These are phyloP conservation scores for Castanea mollissima DNA, from an alignment of 306 rosid species.

Conservation along the genomic window DNA sequence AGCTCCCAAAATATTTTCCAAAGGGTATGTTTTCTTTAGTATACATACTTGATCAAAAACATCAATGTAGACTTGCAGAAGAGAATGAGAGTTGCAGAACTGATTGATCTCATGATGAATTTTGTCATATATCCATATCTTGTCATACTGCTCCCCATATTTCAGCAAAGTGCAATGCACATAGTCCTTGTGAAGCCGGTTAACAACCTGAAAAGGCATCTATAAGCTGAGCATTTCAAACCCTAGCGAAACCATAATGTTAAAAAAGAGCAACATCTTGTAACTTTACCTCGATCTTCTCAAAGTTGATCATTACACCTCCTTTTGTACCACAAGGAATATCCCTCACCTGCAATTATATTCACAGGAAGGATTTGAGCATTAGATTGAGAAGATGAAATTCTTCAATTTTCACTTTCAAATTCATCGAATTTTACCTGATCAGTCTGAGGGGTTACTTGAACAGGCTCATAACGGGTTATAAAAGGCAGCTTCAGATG, in stretches of 20 bases:
- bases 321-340: constrained; percentile 98
- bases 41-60: constrained; percentile 70
- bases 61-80: constrained; percentile 90
- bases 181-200: constrained; percentile 75
- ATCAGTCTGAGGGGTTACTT: constrained; percentile 89
- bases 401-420: not conserved
- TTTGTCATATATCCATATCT: constrained; percentile 93
- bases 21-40: not conserved
- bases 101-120: constrained; percentile 95
- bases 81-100: constrained; percentile 84
- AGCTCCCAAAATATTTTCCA: constrained; percentile 2
- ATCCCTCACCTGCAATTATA: constrained; percentile 63
- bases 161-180: constrained; percentile 75
- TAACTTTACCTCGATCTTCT: constrained; percentile 73
- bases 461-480: constrained; percentile 84
- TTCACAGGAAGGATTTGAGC: not conserved
- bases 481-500: constrained; percentile 79
- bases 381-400: constrained; percentile 11
- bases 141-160: constrained; percentile 80
- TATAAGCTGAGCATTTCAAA: not conserved
- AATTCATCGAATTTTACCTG: constrained; percentile 34
- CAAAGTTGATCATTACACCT: constrained; percentile 87
- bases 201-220: constrained; percentile 62
- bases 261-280: not conserved
- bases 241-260: not conserved